Evolutionary conservation across 2,329 filamentous ascomycete genomes (phyloP).

Genomic region (Sarocladium brachiariae): DNA sequence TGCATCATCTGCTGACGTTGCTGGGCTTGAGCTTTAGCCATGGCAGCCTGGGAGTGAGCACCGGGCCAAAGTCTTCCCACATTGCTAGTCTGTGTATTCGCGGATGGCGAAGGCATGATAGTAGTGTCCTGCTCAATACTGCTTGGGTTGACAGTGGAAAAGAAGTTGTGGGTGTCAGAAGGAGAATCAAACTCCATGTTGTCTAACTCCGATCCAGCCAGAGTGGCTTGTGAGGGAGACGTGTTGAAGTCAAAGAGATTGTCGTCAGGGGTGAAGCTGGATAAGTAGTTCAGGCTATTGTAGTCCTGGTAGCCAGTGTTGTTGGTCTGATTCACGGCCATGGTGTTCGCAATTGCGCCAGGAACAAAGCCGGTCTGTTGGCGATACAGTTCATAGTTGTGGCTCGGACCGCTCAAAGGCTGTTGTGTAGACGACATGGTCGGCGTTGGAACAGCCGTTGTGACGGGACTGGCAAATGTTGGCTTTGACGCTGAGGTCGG

Average conservation of each 20-base stretch:
- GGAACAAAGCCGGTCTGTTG: slow-evolving; percentile 91
- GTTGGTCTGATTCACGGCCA: slow-evolving; percentile 64
- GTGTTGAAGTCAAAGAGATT: slow-evolving; percentile 69
- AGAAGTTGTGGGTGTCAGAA: slow-evolving; percentile 58
- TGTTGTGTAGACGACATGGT: slow-evolving; percentile 44
- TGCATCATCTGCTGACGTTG: slow-evolving; percentile 57
- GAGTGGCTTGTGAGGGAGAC: slow-evolving; percentile 51
- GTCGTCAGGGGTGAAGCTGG: slow-evolving; percentile 53
- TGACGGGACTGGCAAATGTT: slow-evolving; percentile 44
- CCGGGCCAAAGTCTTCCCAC: slow-evolving; percentile 81
- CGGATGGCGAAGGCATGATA: slow-evolving; percentile 37
- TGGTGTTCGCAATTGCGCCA: slow-evolving; percentile 71
- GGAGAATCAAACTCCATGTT: slow-evolving; percentile 51
- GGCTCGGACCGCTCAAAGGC: slow-evolving; percentile 72
- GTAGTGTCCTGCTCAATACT: slow-evolving; percentile 57
- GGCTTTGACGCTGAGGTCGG: slow-evolving; percentile 47
- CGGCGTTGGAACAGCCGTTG: slow-evolving; percentile 47
- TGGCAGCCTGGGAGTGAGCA: slow-evolving; percentile 84
- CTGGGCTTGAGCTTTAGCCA: slow-evolving; percentile 65
- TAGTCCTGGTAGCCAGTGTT: slow-evolving; percentile 47
- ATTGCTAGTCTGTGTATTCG: slow-evolving; percentile 38
- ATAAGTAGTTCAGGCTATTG: slow-evolving; percentile 43
- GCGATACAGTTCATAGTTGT: slow-evolving; percentile 91
- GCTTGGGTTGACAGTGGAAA: slow-evolving; percentile 62
- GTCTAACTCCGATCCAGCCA: slow-evolving; percentile 59